Evolutionary conservation across 768 basidiomycete species (phyloP), one percentile per base, ranked within the genome.

Genomic region (Vishniacozyma victoriae): DNA sequence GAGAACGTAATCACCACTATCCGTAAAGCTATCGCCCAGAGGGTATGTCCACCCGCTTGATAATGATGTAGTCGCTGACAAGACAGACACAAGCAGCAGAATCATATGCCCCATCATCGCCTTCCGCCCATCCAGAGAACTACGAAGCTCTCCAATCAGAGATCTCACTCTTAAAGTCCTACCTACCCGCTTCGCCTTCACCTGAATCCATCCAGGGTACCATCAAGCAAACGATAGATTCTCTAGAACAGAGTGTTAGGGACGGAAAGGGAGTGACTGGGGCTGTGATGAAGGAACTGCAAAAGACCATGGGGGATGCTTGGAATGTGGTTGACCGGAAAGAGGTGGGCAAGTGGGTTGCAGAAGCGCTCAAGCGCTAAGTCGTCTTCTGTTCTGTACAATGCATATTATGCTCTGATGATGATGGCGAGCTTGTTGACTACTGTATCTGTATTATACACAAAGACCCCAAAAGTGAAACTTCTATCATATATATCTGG

Each of bases 321-420:
- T 54, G 52, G 25, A 55, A 48, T n/a, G 46, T 35, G 1, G 61
- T 59, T 42, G 68, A 72, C 49, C 66, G 62, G 54, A 72, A 72
- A 52, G 60, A 62, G 29, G 44, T 70, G 25, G 68, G 68, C 2
- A 68, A 60, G 41, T 40, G 53, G 48, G 64, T 72, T 18, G 48
- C 40, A 14, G 70, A 72, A 42, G 56, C 56, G 40, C 43, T 72
- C 47, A 68, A 63, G 53, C 60, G 55, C 36, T 54, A 33, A 54
- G 11, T 24, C n/a, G 31, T 9, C 18, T 41, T n/a, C n/a, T n/a
- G n/a, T n/a, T n/a, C n/a, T n/a, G n/a, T n/a, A n/a, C n/a, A n/a
- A n/a, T n/a, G n/a, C n/a, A n/a, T n/a, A n/a, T n/a, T n/a, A n/a
- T n/a, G n/a, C n/a, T n/a, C n/a, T n/a, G n/a, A n/a, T n/a, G n/a